Evolutionary conservation across 352 stramenopile genomes (phyloP), one percentile per base, ranked within the genome.

Genomic region (Phytophthora melonis): DNA sequence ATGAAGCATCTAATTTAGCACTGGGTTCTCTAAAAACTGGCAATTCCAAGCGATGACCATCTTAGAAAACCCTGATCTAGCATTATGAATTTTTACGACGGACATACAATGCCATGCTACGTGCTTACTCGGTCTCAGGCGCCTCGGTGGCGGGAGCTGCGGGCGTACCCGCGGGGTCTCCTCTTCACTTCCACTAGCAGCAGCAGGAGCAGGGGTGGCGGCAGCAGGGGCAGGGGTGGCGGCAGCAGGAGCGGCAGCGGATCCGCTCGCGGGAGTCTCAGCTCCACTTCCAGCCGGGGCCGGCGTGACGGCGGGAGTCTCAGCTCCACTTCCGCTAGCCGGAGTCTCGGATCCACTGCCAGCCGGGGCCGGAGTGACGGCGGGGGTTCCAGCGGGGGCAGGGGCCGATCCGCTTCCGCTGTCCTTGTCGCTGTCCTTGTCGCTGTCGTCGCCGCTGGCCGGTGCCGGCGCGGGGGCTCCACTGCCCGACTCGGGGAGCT

Each of bases 11-110:
- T 34, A 34, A 34, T 34, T 34, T 34, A 34, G 30, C 30, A 34
- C 4, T 10, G 30, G 4, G 4, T 34, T 34, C 8, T 34, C 3
- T 9, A 34, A 34, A 9, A 1, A 34, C 5, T 34, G 5, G 30
- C 30, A 8, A 32, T 32, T 7, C 27, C 27, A 32, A 32, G 27
- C 27, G 27, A 34, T 34, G 23, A 34, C 4, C 6, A 34, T 34
- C 5, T 34, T 34, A 34, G 30, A 8, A 8, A 34, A 34, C 30
- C 30, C 30, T 34, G 32, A 66, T 75, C 62, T 79, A 72, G 58
- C 54, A 50, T 69, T 72, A 76, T 76, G 69, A 76, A 76, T 62
- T 74, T 19, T 71, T 66, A 76, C 64, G 63, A 63, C 39, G n/a
- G 65, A 64, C 64, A 72, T 60, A 69, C 36, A 70, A 62, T 63